Conservation (phyloP, 1,284 basidiomycete species). For the Lignosus rhinocerotis region DNA sequence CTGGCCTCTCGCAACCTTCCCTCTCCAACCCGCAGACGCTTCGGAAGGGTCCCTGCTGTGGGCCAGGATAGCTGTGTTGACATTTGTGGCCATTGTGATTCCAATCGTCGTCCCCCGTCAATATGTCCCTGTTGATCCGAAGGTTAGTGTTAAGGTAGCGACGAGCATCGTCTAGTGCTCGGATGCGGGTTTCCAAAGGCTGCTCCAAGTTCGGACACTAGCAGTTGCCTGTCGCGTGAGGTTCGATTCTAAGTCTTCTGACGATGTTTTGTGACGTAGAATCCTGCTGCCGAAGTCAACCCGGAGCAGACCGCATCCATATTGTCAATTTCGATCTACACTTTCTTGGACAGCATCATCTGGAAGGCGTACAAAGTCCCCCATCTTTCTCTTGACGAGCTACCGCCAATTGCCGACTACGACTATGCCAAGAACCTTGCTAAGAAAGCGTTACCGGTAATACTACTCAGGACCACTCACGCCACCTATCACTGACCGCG, state of each 20-base stretch:
- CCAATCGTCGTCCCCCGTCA: constrained; percentile 45
- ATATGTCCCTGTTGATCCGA: constrained; percentile 44
- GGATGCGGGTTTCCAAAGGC: no score
- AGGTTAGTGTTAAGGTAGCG: constrained; percentile 33
- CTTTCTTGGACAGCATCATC: constrained; percentile 47
- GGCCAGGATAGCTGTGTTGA: constrained; percentile 38
- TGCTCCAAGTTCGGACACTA: no score
- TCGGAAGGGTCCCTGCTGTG: constrained; percentile 33
- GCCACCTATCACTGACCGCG: neutral
- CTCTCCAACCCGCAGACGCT: constrained; percentile 40
- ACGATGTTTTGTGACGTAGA: constrained; percentile 31
- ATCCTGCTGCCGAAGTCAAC: constrained; percentile 47
- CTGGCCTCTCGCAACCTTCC: constrained; percentile 58
- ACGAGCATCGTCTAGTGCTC: no score
- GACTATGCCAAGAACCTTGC: constrained; percentile 43
- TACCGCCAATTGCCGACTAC: constrained; percentile 49
- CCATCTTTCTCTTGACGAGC: constrained; percentile 30
- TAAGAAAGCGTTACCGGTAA: constrained; percentile 33
- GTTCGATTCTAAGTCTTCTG: neutral
- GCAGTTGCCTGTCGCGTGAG: no score
- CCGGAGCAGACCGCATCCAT: constrained; percentile 70
- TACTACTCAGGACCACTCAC: neutral
- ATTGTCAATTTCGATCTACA: constrained; percentile 54
- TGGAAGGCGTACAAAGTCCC: constrained; percentile 27
- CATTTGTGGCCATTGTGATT: constrained; percentile 40